A percentile compares a stretch with the other conserved stretches of the same genome.
Conservation (phyloP, 2,329 filamentous ascomycete species). For the Chaetothyriales sp. region DNA sequence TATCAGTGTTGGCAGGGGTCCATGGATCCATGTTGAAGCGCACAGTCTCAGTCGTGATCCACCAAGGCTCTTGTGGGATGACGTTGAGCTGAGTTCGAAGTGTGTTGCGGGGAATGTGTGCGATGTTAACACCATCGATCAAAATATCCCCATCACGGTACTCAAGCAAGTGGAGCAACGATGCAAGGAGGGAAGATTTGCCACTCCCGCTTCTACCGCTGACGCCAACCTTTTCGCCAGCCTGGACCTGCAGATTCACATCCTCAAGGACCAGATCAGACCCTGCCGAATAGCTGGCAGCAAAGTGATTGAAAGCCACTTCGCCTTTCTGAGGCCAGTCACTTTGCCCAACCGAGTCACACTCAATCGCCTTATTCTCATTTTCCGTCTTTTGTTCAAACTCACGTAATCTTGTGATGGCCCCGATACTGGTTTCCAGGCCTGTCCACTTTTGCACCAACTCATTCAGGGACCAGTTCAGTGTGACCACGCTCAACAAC, state of each 20-base stretch:
- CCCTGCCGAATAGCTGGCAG: conserved; percentile 14
- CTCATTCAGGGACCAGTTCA: conserved; percentile 38
- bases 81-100: conserved; percentile 30
- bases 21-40: not conserved
- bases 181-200: conserved; percentile 31
- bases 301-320: conserved; percentile 2
- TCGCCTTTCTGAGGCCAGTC: conserved; percentile 1
- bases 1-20: conserved; percentile 34
- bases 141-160: conserved; percentile 27
- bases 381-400: conserved; percentile 5
- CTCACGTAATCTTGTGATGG: conserved; percentile 5
- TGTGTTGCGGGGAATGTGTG: conserved; percentile 25
- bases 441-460: conserved; percentile 41
- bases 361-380: conserved; percentile 2
- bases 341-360: conserved; percentile 2
- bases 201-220: conserved; percentile 32
- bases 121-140: conserved; percentile 32
- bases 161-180: conserved; percentile 32
- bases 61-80: conserved; percentile 32
- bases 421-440: conserved; percentile 32
- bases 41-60: conserved; percentile 25
- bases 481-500: conserved; percentile 39
- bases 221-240: conserved; percentile 30
- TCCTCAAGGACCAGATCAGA: conserved; percentile 29
- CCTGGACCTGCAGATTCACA: conserved; percentile 33